Conservation (phyloP, 2,329 filamentous ascomycete genomes). For the Gliomastix tumulicola region DNA sequence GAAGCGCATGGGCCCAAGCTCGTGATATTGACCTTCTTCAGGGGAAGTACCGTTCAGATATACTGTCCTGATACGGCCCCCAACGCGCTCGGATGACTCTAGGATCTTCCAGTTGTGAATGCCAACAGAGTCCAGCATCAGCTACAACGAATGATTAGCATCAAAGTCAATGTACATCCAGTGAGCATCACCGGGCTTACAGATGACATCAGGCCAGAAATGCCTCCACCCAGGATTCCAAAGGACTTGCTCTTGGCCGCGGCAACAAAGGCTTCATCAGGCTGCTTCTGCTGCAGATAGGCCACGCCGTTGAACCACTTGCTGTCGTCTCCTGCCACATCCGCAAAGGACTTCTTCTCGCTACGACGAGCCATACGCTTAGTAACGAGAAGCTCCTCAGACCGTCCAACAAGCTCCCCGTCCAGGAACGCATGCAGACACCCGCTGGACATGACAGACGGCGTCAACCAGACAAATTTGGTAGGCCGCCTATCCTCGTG, state of each 20-base stretch:
- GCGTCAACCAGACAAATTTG: conserved; percentile 13
- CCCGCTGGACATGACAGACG: conserved; percentile 3
- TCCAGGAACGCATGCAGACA: conserved; percentile 14
- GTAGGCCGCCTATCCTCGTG: conserved; percentile 8
- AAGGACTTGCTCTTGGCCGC: conserved; percentile 12
- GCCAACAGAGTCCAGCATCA: conserved; percentile 33
- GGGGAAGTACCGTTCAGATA: conserved; percentile 28
- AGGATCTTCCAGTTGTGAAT: conserved; percentile 36
- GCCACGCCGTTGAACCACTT: conserved; percentile 17
- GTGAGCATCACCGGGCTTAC: conserved; percentile 32
- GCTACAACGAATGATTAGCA: conserved; percentile 53
- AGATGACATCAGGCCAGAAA: conserved; percentile 3
- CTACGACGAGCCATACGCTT: conserved; percentile 4
- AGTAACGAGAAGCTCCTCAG: conserved; percentile 7
- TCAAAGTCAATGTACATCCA: conserved; percentile 52
- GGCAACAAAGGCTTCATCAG: conserved; percentile 11
- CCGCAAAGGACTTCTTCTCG: conserved; percentile 8
- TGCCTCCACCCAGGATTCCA: conserved; percentile 3
- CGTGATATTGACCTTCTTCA: conserved; percentile 17
- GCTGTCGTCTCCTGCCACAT: conserved; percentile 7
- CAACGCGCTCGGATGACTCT: conserved; percentile 30
- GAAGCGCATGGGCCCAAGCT: conserved; percentile 38
- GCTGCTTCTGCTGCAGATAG: conserved; percentile 15
- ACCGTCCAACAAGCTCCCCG: conserved; percentile 9
- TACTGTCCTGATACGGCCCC: conserved; percentile 32